Evolutionary conservation across 352 stramenopile species (phyloP), one percentile per base, ranked within the genome.

Genomic region (Pythium rishiriense): DNA sequence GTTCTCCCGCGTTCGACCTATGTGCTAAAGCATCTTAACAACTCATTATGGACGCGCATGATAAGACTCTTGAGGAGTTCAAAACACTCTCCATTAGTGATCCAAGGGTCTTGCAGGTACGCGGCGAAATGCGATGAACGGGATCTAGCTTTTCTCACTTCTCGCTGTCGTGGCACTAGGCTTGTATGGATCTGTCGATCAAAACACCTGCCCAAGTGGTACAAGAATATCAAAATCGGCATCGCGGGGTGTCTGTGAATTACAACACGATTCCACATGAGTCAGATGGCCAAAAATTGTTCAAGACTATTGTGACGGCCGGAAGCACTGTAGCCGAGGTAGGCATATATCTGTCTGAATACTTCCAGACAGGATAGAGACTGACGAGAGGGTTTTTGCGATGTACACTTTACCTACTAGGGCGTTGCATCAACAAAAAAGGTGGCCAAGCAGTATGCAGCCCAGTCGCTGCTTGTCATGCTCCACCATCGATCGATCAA

Each of bases 191-290:
- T 45, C 69, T 94, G 37, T 83, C 76, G 7, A 78, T 91, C 58
- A 92, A 93, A 70, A 94, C 86, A 1, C 86, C 86, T 1, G 86
- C 84, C 12, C 86, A 94, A 74, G 82, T 94, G n/a, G 69, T 95
- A 21, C 82, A 92, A 45, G 86, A 95, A 62, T 95, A 91, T 58
- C 83, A 92, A 63, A 93, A 91, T 58, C 75, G 83, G 17, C 85
- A 95, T 49, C 80, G 81, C 9, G 86, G 86, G 12, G 78, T 91
- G 9, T 85, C 83, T 1, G 81, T 95, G 66, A 91, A 91, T 50
- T 95, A 93, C 64, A 93, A 91, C 54, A 91, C 80, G 14, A 62
- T 90, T 41, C 62, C 74, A 19, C 61, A 81, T 12, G 74, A 91
- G 8, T 58, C 64, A 1, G 74, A 88, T 33, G 80, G 76, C 4